Conservation (phyloP, 2,329 filamentous ascomycete genomes). For the Fusarium sp. region DNA sequence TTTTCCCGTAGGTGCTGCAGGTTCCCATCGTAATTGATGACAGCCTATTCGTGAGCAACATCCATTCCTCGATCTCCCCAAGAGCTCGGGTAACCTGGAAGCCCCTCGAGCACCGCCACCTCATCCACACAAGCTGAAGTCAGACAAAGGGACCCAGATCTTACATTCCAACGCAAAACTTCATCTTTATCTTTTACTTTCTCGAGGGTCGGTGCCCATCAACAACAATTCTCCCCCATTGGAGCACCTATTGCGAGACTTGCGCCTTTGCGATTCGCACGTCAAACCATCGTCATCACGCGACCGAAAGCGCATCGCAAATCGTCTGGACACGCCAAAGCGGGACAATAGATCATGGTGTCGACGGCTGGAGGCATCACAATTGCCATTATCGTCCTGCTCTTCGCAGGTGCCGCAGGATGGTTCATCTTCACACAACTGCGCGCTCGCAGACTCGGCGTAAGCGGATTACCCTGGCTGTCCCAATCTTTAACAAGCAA, state of each 20-base stretch:
- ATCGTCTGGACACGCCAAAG: neutral
- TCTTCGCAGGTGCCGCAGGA: constrained; percentile 65
- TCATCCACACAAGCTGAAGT: constrained; percentile 22
- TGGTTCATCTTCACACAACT: constrained; percentile 79
- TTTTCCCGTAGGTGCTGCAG: neutral
- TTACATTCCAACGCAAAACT: neutral
- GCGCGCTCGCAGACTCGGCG: constrained; percentile 77
- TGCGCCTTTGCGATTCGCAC: neutral
- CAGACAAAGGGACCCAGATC: constrained; percentile 5
- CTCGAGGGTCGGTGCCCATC: neutral
- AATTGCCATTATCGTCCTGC: constrained; percentile 75
- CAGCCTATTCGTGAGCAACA: constrained; percentile 13
- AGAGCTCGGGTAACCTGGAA: constrained; percentile 16
- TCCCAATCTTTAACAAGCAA: neutral
- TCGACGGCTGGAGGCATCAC: constrained; percentile 74
- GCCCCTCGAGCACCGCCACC: constrained; percentile 28
- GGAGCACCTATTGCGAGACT: neutral
- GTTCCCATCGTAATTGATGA: constrained; percentile 17
- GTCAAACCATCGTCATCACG: constrained; percentile 4
- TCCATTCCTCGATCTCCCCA: constrained; percentile 2
- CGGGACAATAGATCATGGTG: constrained; percentile 58
- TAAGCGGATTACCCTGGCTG: constrained; percentile 52
- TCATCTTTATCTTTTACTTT: neutral
- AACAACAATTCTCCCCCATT: neutral
- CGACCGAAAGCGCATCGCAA: constrained; percentile 24